These are phyloP conservation scores for Termitomyces sp. DNA, from an alignment of 768 basidiomycete genomes.

Conservation along the genomic window DNA sequence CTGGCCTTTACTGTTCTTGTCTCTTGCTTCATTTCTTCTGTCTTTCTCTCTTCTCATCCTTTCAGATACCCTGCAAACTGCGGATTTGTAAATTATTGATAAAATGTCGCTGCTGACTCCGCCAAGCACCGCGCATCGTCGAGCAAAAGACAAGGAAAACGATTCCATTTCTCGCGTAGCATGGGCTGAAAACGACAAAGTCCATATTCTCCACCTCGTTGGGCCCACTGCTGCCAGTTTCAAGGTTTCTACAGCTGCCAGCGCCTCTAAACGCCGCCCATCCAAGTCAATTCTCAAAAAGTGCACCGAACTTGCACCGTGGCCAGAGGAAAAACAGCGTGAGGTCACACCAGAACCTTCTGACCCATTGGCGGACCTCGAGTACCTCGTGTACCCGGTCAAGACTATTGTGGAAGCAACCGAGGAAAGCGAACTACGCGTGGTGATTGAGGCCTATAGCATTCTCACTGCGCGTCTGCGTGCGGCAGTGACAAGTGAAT, in stretches of 20 bases:
- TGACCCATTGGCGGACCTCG: constrained; percentile 55
- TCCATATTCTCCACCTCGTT: constrained; percentile 27
- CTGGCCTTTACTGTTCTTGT: neutral
- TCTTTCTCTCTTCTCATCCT: no score
- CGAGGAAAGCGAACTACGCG: constrained; percentile 37
- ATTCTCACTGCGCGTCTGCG: constrained; percentile 63
- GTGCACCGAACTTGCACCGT: constrained; percentile 25
- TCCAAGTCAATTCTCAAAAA: constrained; percentile 70
- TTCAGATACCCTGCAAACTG: no score
- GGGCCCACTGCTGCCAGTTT: constrained; percentile 6
- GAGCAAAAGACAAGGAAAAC: constrained; percentile 46
- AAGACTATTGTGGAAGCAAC: constrained; percentile 43
- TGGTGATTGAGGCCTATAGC: constrained; percentile 71
- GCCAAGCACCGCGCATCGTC: constrained; percentile 48
- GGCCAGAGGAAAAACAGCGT: constrained; percentile 42
- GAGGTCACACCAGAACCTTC: constrained; percentile 75
- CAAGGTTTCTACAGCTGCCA: constrained; percentile 25
- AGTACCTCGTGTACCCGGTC: constrained; percentile 64
- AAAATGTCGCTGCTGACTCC: constrained; percentile 54
- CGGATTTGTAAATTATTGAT: neutral
- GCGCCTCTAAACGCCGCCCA: constrained; percentile 38
- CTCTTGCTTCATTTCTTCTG: no score
- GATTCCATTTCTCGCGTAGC: constrained; percentile 32
- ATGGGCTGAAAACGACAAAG: constrained; percentile 48
- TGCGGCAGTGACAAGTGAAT: constrained; percentile 31